These are phyloP conservation scores for Orbilia ellipsospora DNA, from an alignment of 2,329 filamentous ascomycete species.

Conservation along the genomic window DNA sequence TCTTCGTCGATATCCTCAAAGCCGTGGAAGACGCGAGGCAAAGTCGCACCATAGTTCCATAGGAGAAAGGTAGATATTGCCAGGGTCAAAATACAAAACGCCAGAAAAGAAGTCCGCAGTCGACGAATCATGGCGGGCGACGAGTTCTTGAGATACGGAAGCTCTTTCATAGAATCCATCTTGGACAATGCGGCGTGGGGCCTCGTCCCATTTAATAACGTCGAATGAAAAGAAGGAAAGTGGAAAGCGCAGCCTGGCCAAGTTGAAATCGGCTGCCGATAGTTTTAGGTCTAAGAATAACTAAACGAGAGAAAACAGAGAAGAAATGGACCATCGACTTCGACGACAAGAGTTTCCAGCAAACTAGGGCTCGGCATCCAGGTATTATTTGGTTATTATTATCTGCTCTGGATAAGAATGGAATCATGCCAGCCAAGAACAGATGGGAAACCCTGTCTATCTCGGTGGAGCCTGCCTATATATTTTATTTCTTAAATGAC, in stretches of 20 bases:
- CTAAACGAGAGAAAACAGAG: constrained; percentile 13
- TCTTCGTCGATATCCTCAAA: constrained; percentile 40
- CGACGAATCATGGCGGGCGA: constrained; percentile 49
- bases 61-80: constrained; percentile 47
- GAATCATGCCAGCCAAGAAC: constrained; percentile 34
- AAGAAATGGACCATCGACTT: constrained; percentile 6
- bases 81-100: constrained; percentile 44
- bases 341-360: constrained; percentile 37
- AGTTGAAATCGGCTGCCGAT: constrained; percentile 38
- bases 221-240: constrained; percentile 14
- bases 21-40: constrained; percentile 44
- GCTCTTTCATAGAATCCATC: constrained; percentile 52
- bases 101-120: constrained; percentile 46
- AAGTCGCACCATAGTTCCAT: constrained; percentile 40
- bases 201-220: constrained; percentile 30
- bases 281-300: constrained; percentile 11
- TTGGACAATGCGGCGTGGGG: constrained; percentile 36
- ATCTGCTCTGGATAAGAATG: background rate
- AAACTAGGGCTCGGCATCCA: background rate
- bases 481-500: constrained; percentile 25
- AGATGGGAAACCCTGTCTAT: constrained; percentile 36
- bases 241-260: constrained; percentile 13
- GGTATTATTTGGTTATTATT: constrained; percentile 2
- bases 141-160: constrained; percentile 39
- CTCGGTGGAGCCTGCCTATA: constrained; percentile 55